Conservation (phyloP, 768 basidiomycete genomes). For the Boletus subparvulus region DNA sequence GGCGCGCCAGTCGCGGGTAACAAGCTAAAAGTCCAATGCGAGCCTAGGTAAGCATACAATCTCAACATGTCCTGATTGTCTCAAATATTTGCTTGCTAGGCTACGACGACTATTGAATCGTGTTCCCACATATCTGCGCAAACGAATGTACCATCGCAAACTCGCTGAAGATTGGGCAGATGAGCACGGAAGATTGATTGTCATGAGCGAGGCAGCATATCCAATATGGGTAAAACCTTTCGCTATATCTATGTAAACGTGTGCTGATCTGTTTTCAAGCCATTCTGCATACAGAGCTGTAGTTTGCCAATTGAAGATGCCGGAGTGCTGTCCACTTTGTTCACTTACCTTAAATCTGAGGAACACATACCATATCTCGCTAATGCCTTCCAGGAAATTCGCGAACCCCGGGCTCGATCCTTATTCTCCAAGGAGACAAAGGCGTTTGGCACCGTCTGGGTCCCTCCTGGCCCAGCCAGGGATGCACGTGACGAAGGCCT, state of each 20-base stretch:
- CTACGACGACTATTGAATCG: conserved; percentile 39
- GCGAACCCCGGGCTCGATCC: conserved; percentile 47
- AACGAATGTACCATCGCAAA: conserved; percentile 37
- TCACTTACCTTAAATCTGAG: conserved; percentile 45
- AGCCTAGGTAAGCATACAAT: conserved; percentile 36
- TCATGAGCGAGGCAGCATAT: conserved; percentile 63
- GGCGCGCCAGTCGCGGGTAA: conserved; percentile 33
- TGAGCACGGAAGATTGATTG: conserved; percentile 47
- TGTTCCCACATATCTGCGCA: conserved; percentile 38
- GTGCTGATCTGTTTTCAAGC: conserved; percentile 35
- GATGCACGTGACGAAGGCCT: conserved; percentile 44
- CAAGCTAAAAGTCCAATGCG: conserved; percentile 37
- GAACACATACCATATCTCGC: conserved; percentile 52
- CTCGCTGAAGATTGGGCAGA: conserved; percentile 54
- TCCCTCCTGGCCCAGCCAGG: conserved; percentile 47
- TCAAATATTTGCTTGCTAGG: conserved; percentile 27
- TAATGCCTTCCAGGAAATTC: conserved; percentile 59
- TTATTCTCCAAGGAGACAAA: conserved; percentile 46
- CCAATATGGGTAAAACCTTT: conserved; percentile 46
- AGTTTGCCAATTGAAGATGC: conserved; percentile 38
- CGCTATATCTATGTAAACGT: neutral
- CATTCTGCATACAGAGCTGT: conserved; percentile 43
- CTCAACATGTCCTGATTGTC: neutral
- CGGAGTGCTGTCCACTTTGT: conserved; percentile 33
- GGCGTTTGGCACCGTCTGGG: conserved; percentile 42